Percentiles rank a stretch among this genome's conserved stretches.
These are phyloP conservation scores for Paracoccidioides brasiliensis DNA, from an alignment of 2,329 filamentous ascomycete genomes.

Conservation along the genomic window DNA sequence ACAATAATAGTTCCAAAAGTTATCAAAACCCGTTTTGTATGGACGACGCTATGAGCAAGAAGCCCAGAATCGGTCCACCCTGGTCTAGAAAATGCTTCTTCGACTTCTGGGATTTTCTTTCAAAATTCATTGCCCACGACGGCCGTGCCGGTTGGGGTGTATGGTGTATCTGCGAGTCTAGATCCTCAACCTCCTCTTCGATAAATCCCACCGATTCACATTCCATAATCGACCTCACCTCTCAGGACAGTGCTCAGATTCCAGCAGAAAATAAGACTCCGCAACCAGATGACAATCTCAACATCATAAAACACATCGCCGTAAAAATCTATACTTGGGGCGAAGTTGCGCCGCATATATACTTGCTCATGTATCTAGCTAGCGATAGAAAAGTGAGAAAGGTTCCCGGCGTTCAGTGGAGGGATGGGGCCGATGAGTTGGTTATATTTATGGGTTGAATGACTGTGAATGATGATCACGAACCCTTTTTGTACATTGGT, in stretches of 20 bases:
- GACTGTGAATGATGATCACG: background rate
- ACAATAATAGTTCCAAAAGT: conserved; percentile 37
- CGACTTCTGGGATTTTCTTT: conserved; percentile 31
- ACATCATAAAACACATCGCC: conserved; percentile 17
- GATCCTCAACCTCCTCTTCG: background rate
- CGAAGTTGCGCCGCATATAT: conserved; percentile 56
- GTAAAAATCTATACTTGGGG: conserved; percentile 70
- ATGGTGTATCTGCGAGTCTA: conserved; percentile 26
- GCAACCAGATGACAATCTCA: background rate
- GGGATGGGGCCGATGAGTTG: conserved; percentile 47
- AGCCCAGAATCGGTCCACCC: conserved; percentile 7
- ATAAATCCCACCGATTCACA: background rate
- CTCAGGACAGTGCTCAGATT: background rate
- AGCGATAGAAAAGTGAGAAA: conserved; percentile 48
- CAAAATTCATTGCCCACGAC: conserved; percentile 23
- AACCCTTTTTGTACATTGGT: too few relatives aligned
- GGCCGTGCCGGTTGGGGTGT: conserved; percentile 35
- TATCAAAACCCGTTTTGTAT: conserved; percentile 5
- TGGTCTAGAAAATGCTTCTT: conserved; percentile 25
- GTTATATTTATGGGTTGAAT: conserved; percentile 36
- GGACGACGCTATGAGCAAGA: background rate
- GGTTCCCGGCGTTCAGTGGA: conserved; percentile 49
- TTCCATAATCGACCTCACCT: background rate
- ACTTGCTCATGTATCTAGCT: conserved; percentile 59
- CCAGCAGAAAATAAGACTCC: background rate